phyloP scores from a whole-genome alignment of 2,329 filamentous ascomycete genomes.

The Thermothelomyces thermophilus region DNA sequence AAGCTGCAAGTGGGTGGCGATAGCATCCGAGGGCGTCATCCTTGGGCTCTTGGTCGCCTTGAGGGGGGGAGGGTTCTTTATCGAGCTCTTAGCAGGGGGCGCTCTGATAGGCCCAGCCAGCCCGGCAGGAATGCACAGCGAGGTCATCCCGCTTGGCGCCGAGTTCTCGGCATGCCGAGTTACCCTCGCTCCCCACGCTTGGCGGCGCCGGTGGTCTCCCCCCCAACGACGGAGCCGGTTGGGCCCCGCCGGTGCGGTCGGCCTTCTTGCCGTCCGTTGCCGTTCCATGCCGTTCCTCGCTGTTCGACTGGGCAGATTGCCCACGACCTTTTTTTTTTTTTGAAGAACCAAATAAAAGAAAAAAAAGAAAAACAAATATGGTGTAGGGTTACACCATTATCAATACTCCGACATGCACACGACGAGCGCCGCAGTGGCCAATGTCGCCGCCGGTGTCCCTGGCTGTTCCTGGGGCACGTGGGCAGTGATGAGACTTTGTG shows the following conservation, averaged over 20 bases:
- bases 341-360: too few species aligned
- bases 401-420: too few species aligned
- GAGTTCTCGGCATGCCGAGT: conserved; percentile 17
- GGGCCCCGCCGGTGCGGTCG: conserved; percentile 1
- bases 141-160: conserved; percentile 23
- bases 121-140: conserved; percentile 11
- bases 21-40: conserved; percentile 18
- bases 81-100: background rate
- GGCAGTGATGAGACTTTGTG: background rate
- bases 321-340: too few species aligned
- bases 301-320: background rate
- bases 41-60: background rate
- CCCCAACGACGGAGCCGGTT: background rate
- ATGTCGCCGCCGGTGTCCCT: too few species aligned
- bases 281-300: background rate
- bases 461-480: conserved; percentile 1
- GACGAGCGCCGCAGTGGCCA: too few species aligned
- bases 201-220: conserved; percentile 5
- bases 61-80: background rate
- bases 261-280: background rate
- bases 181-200: conserved; percentile 10
- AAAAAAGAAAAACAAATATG: too few species aligned
- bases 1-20: conserved; percentile 18
- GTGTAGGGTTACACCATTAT: too few species aligned
- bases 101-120: conserved; percentile 20